A percentile compares a stretch with the other conserved stretches of the same genome.
Conservation (phyloP, 2,329 filamentous ascomycete genomes). For the Pezicula radicicola region DNA sequence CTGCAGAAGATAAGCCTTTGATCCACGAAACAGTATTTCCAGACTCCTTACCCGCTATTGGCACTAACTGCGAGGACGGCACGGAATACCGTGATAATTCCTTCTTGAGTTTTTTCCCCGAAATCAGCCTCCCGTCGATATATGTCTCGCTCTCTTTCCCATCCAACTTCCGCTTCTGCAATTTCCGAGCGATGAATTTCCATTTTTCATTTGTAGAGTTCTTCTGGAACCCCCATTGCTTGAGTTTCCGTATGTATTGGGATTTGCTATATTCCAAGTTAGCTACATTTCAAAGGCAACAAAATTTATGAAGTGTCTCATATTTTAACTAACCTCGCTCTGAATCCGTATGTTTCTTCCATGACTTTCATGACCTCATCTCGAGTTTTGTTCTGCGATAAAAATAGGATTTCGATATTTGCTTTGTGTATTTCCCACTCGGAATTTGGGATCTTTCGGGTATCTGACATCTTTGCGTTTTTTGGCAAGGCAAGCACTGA, state of each 20-base stretch:
- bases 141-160: conserved; percentile 12
- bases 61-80: conserved; percentile 2
- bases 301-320: no score
- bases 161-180: conserved; percentile 9
- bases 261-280: conserved; percentile 6
- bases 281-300: background rate
- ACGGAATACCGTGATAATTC: conserved; percentile 9
- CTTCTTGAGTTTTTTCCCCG: conserved; percentile 6
- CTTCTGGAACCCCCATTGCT: conserved; percentile 11
- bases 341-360: conserved; percentile 6
- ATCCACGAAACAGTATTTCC: background rate
- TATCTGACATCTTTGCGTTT: conserved; percentile 1
- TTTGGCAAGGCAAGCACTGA: no score
- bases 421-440: conserved; percentile 12
- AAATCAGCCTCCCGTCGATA: conserved; percentile 9
- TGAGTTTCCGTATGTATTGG: conserved; percentile 14
- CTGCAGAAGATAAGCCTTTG: conserved; percentile 6
- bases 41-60: conserved; percentile 5
- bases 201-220: conserved; percentile 11
- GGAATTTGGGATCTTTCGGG: conserved; percentile 7
- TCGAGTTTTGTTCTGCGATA: conserved; percentile 2
- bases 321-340: conserved; percentile 6
- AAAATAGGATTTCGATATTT: conserved; percentile 7
- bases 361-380: conserved; percentile 9
- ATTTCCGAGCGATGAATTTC: conserved; percentile 9